phyloP scores from a whole-genome alignment of 306 rosid species.

The Mimosa bimucronata region DNA sequence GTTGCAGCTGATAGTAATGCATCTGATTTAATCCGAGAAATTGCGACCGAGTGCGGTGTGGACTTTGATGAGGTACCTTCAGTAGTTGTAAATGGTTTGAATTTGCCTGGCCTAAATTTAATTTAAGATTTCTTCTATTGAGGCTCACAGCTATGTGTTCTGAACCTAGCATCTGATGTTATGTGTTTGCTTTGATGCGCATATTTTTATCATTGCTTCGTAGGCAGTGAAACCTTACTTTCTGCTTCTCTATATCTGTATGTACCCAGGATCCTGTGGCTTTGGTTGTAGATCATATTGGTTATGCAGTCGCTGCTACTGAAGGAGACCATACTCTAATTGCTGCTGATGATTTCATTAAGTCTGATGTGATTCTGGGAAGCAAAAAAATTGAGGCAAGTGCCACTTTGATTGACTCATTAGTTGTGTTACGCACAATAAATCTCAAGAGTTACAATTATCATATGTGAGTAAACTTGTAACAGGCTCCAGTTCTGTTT shows the following conservation, averaged over 20 bases:
- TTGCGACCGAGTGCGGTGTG: slow-evolving; percentile 86
- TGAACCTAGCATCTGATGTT: slow-evolving; percentile 15
- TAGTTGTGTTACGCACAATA: slow-evolving; percentile 23
- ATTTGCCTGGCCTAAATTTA: background rate
- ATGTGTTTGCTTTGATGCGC: slow-evolving; percentile 11
- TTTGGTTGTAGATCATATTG: slow-evolving; percentile 80
- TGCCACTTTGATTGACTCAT: slow-evolving; percentile 24
- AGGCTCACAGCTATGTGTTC: slow-evolving; percentile 8
- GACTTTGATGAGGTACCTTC: slow-evolving; percentile 92
- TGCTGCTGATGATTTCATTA: slow-evolving; percentile 80
- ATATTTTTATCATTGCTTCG: slow-evolving; percentile 17
- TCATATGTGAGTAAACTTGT: slow-evolving; percentile 28
- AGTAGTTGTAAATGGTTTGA: slow-evolving; percentile 1
- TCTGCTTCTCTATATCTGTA: background rate
- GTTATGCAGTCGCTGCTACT: slow-evolving; percentile 72
- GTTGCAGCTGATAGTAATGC: slow-evolving; percentile 76
- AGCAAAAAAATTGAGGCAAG: slow-evolving; percentile 81
- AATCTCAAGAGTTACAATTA: background rate
- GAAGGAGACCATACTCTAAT: slow-evolving; percentile 95
- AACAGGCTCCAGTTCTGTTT: slow-evolving; percentile 96
- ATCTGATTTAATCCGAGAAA: slow-evolving; percentile 85
- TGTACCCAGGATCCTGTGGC: slow-evolving; percentile 67
- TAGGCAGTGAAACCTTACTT: background rate
- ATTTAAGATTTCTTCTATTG: background rate
- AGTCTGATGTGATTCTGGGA: slow-evolving; percentile 80